Base-by-base conservation (phyloP, 2,329 filamentous ascomycete genomes). In the Sarocladium kiliense region DNA sequence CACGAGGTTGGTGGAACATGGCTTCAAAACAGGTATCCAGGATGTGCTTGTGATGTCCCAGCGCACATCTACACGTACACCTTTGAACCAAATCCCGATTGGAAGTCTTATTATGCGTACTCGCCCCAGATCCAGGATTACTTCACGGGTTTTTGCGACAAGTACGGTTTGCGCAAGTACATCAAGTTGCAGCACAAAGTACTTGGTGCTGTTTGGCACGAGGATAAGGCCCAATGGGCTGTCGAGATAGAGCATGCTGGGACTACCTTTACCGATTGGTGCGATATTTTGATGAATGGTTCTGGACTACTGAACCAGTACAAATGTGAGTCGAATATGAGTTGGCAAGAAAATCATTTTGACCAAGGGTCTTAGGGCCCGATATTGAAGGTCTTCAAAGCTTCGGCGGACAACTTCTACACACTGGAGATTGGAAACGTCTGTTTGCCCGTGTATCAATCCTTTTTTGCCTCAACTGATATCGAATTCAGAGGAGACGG, bases 21-120 rank as follows among this genome's bases (percentile, higher is more conserved):
- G 81, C 74, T 74, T 58, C 81, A 83, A 62, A 83, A 82, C 61
- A 70, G 74, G 19, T 85, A 85, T 57, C 81, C 81, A 0, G 80
- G 80, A 11, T 82, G 79, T 60, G 71, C 71, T 54, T 83, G 79
- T 62, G 81, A 57, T 21, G 23, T n/a, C n/a, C 56, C 56, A n/a
- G 26, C 45, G 14, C 56, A 57, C 54, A 55, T 55, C 47, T 57
- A 57, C 41, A 55, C 54, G 16, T 57, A 47, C n/a, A 45, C 56
- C 14, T 57, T 55, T 36, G 56, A 57, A 41, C 56, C 62, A 3
- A 60, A 61, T 37, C 19, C 16, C 21, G 58, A 62, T 3, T 87
- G 84, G 82, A 74, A 75, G 18, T 76, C 77, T 55, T 81, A 85
- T 63, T 85, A 80, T 62, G 73, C 79, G 0, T 68, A 74, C 0